These are phyloP conservation scores for Myxozyma vanderwaltii DNA, from an alignment of 805 yeast species.

Conservation along the genomic window DNA sequence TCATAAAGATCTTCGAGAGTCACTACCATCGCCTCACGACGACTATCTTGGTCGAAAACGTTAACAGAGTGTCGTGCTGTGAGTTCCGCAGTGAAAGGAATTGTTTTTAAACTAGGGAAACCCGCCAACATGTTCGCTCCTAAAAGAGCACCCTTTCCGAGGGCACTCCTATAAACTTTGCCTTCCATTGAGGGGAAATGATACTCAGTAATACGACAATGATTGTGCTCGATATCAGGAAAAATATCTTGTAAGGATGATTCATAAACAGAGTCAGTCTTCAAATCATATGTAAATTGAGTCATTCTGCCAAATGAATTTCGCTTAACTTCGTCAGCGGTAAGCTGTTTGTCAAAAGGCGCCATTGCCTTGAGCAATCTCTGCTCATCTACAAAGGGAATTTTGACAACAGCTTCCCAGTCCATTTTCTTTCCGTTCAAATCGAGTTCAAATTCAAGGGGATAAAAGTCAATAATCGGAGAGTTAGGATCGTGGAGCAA, in stretches of 20 bases:
- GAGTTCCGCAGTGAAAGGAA: slow-evolving; percentile 61
- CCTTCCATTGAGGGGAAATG: slow-evolving; percentile 53
- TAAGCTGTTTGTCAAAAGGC: slow-evolving; percentile 62
- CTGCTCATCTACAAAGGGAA: slow-evolving; percentile 86
- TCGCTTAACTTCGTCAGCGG: slow-evolving; percentile 70
- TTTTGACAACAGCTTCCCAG: slow-evolving; percentile 96
- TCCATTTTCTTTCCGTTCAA: slow-evolving; percentile 92
- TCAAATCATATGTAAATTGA: slow-evolving; percentile 73
- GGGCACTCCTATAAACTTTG: slow-evolving; percentile 48
- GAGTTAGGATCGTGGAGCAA: slow-evolving; percentile 85
- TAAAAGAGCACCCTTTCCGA: slow-evolving; percentile 63
- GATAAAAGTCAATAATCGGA: slow-evolving; percentile 88
- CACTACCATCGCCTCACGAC: slow-evolving; percentile 78
- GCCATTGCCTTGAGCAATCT: slow-evolving; percentile 72
- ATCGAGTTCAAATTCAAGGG: slow-evolving; percentile 82
- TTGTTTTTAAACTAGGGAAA: slow-evolving; percentile 78
- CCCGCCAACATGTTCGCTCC: slow-evolving; percentile 83
- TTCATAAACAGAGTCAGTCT: slow-evolving; percentile 62
- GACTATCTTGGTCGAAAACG: slow-evolving; percentile 83
- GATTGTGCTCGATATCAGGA: slow-evolving; percentile 75
- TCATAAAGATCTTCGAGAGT: slow-evolving; percentile 53
- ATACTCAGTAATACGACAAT: slow-evolving; percentile 67
- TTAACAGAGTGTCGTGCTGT: slow-evolving; percentile 59
- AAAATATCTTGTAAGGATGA: slow-evolving; percentile 79
- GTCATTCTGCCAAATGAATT: slow-evolving; percentile 75